Evolutionary conservation across 2,329 filamentous ascomycete genomes (phyloP).

Genomic region (Sclerotinia minor): DNA sequence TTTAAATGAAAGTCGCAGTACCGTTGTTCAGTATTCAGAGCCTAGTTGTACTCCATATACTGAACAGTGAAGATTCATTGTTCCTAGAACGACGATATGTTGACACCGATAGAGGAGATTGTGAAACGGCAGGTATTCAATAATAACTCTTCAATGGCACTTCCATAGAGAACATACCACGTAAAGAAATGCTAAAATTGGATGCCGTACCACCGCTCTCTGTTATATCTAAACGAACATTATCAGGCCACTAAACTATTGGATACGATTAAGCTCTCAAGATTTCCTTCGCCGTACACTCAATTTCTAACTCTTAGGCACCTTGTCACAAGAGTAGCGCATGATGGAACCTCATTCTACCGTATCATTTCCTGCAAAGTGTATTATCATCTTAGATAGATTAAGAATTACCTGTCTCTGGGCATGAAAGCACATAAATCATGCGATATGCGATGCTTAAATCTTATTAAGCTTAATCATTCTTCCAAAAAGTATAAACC

Average conservation of each 20-base stretch:
- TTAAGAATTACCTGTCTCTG: not conserved
- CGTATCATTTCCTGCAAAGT: not conserved
- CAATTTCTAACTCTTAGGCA: no score
- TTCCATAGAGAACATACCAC: not conserved
- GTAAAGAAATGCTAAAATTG: not conserved
- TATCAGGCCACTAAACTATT: not conserved
- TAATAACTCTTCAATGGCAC: not conserved
- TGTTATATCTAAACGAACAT: not conserved
- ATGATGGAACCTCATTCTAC: not conserved
- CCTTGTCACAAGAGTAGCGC: not conserved
- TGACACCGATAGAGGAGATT: not conserved
- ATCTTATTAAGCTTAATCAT: not conserved
- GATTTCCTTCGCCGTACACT: not conserved
- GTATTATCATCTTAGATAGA: not conserved
- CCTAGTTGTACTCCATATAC: not conserved
- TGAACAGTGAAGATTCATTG: not conserved
- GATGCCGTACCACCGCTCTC: not conserved
- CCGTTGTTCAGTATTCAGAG: not conserved
- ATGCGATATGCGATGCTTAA: not conserved
- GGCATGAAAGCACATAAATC: not conserved
- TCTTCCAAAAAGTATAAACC: not conserved
- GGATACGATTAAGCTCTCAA: not conserved
- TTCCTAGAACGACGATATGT: not conserved
- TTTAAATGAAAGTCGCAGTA: not conserved
- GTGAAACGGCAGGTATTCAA: no score